Base-by-base conservation (phyloP, 106 monocot genomes). In the Acanthochlamys bracteata region DNA sequence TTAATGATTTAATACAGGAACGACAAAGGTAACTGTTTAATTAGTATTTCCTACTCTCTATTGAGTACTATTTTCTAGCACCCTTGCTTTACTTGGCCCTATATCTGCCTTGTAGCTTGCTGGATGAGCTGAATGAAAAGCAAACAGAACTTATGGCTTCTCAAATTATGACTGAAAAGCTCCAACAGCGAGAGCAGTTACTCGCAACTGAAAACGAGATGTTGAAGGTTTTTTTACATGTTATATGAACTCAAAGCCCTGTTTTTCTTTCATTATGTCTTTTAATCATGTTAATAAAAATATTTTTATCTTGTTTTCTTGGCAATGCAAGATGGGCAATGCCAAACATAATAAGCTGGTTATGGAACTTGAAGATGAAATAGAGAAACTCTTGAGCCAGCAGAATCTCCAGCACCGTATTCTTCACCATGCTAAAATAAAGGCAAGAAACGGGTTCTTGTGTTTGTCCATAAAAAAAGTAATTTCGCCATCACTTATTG, bases 401-500 rank as follows among this genome's bases (percentile, higher is more conserved):
- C 79, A 88, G 41, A 91, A 78, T 76, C 74, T 96, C 66, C 91
- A 83, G 57, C 65, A 71, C 24, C 85, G 80, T 15, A 86, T 89
- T 49, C 73, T 88, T 72, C 88, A 93, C 24, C 88, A 93, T 75
- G 88, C 75, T 46, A 92, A 82, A 77, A 92, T 81, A 22, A 92
- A 92, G 86, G 91, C 58, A 73, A 6, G 53, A 62, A n/a, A n/a
- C n/a, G n/a, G n/a, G n/a, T 24, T 39, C 57, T n/a, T 55, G 15
- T 49, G 10, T 43, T 43, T 13, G 13, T 43, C 13, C 43, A 43
- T 43, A 43, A 43, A 43, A 7, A 43, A 43, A 13, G 10, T 43
- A 55, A 39, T 54, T 14, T 66, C 51, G 41, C 11, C 14, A 27
- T 25, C 4, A 11, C 60, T 42, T 53, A 61, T 55, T 12, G 13